phyloP scores from a whole-genome alignment of 2,329 filamentous ascomycete genomes.

The Dactylellina cionopaga region DNA sequence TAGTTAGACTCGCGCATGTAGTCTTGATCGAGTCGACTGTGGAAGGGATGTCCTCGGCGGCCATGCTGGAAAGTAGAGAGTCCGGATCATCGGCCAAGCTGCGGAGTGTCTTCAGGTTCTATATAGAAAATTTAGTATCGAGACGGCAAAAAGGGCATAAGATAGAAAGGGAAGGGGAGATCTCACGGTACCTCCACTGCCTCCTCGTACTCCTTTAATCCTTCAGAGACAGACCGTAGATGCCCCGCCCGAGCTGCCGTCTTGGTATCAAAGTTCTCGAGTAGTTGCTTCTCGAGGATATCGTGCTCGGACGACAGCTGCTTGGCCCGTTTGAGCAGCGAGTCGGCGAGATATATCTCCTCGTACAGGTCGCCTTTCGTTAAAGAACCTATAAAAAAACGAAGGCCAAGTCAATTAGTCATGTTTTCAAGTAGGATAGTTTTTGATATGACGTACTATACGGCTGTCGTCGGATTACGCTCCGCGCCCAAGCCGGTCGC shows the following conservation, averaged over 20 bases:
- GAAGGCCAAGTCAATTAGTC: constrained; percentile 6
- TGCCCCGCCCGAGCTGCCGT: constrained; percentile 72
- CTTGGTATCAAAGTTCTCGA: constrained; percentile 68
- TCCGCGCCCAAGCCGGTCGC: constrained; percentile 7
- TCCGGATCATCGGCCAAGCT: constrained; percentile 78
- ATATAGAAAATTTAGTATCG: constrained; percentile 55
- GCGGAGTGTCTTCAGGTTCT: constrained; percentile 75
- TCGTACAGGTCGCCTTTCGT: constrained; percentile 2
- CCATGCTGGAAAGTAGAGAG: constrained; percentile 69
- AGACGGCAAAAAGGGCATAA: neutral
- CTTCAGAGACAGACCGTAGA: constrained; percentile 68
- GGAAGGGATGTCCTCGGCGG: constrained; percentile 74
- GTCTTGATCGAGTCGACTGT: constrained; percentile 71
- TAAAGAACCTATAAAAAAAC: constrained; percentile 18
- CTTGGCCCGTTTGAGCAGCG: constrained; percentile 70
- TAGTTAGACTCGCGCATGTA: constrained; percentile 75
- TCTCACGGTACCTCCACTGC: constrained; percentile 65
- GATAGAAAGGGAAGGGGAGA: constrained; percentile 61
- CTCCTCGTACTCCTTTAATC: constrained; percentile 70
- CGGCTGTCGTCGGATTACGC: constrained; percentile 25
- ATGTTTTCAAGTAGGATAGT: neutral
- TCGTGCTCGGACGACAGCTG: constrained; percentile 70
- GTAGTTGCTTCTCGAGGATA: constrained; percentile 66
- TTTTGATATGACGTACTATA: constrained; percentile 25
- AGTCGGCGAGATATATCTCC: constrained; percentile 55